Conservation (phyloP, 2,329 filamentous ascomycete species). For the Celoporthe dispersa region DNA sequence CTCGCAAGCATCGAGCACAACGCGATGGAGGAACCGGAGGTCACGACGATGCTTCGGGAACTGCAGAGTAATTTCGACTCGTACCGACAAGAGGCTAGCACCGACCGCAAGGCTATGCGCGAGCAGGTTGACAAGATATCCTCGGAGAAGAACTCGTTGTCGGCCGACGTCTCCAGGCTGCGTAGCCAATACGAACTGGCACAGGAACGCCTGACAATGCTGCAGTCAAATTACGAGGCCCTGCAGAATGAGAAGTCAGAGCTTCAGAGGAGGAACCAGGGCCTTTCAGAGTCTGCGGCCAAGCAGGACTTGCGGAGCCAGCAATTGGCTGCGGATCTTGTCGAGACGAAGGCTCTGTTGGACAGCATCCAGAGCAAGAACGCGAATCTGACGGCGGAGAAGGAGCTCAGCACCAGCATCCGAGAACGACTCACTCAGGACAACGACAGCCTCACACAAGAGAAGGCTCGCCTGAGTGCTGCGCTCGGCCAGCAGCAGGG, state of each 20-base stretch:
- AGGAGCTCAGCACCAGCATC: slow-evolving; percentile 91
- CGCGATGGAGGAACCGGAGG: slow-evolving; percentile 64
- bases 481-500: slow-evolving; percentile 84
- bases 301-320: slow-evolving; percentile 90
- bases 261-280: slow-evolving; percentile 79
- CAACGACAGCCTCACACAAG: slow-evolving; percentile 81
- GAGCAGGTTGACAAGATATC: slow-evolving; percentile 83
- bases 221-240: slow-evolving; percentile 84
- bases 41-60: slow-evolving; percentile 80
- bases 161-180: slow-evolving; percentile 79
- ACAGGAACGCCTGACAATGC: slow-evolving; percentile 83
- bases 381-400: slow-evolving; percentile 92
- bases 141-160: slow-evolving; percentile 78
- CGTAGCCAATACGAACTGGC: slow-evolving; percentile 82
- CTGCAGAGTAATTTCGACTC: slow-evolving; percentile 88
- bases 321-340: slow-evolving; percentile 89
- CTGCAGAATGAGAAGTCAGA: slow-evolving; percentile 84
- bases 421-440: slow-evolving; percentile 87
- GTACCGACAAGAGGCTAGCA: slow-evolving; percentile 82
- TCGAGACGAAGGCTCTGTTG: slow-evolving; percentile 79
- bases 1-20: slow-evolving; percentile 63
- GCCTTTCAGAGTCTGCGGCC: slow-evolving; percentile 79
- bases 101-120: slow-evolving; percentile 80
- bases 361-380: slow-evolving; percentile 91
- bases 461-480: slow-evolving; percentile 81